Conservation (phyloP, 1,284 basidiomycete species). For the Pyrrhoderma noxium region DNA sequence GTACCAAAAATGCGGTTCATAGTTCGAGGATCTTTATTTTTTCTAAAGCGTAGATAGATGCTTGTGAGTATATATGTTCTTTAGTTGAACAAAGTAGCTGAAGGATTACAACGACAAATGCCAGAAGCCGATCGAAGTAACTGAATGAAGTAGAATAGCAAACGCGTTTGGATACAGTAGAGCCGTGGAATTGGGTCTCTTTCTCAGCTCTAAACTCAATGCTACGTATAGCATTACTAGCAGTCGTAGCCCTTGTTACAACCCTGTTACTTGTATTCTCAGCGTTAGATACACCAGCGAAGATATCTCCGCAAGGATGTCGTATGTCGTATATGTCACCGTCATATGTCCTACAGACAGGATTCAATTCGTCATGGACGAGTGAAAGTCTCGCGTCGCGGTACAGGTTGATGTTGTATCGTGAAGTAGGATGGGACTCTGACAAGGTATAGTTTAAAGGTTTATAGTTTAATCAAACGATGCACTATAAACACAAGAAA, state of each 20-base stretch:
- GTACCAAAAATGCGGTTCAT: slow-evolving; percentile 85
- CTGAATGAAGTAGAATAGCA: too few species aligned
- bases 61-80: too few species aligned
- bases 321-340: slow-evolving; percentile 98
- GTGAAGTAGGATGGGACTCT: slow-evolving; percentile 81
- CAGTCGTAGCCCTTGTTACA: slow-evolving; percentile 1
- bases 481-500: slow-evolving; percentile 4
- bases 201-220: neutral
- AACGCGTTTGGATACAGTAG: too few species aligned
- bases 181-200: neutral
- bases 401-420: slow-evolving; percentile 86
- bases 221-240: slow-evolving; percentile 9
- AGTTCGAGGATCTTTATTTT: too few species aligned
- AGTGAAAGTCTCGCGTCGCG: slow-evolving; percentile 48
- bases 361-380: slow-evolving; percentile 60
- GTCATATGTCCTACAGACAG: slow-evolving; percentile 68
- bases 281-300: slow-evolving; percentile 15
- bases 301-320: slow-evolving; percentile 77
- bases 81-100: too few species aligned
- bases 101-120: neutral
- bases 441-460: slow-evolving; percentile 41
- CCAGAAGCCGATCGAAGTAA: neutral
- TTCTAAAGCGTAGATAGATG: too few species aligned
- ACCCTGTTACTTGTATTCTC: slow-evolving; percentile 14
- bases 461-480: neutral